These are phyloP conservation scores for Hypoxylon fuscum DNA, from an alignment of 495 filamentous ascomycete genomes.

Conservation along the genomic window DNA sequence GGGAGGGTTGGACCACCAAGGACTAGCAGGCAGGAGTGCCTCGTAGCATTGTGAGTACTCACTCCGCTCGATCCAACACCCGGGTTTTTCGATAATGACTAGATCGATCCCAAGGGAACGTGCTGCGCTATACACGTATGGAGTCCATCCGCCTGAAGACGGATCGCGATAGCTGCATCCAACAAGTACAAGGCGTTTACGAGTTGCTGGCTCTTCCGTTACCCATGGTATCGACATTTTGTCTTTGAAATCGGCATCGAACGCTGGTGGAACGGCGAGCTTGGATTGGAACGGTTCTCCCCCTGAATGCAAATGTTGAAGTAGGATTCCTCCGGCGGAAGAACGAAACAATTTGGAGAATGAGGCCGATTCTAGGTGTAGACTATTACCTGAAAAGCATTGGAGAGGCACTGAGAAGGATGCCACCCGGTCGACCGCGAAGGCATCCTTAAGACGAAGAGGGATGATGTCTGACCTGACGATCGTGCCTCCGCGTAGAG, in stretches of 20 bases:
- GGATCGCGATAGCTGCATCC: slow-evolving; percentile 50
- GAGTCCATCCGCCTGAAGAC: slow-evolving; percentile 45
- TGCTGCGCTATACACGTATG: slow-evolving; percentile 50
- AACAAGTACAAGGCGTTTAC: slow-evolving; percentile 49
- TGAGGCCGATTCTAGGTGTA: slow-evolving; percentile 14
- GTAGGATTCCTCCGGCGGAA: slow-evolving; percentile 35
- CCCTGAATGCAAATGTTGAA: background rate
- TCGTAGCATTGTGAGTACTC: slow-evolving; percentile 50
- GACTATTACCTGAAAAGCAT: slow-evolving; percentile 15
- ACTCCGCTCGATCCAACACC: slow-evolving; percentile 56
- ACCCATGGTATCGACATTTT: slow-evolving; percentile 46
- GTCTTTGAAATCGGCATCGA: slow-evolving; percentile 35
- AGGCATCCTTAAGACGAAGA: slow-evolving; percentile 34
- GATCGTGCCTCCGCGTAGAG: slow-evolving; percentile 28
- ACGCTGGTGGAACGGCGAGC: background rate
- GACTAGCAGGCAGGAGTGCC: slow-evolving; percentile 35
- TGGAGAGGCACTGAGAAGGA: slow-evolving; percentile 36
- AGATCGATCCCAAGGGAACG: slow-evolving; percentile 54
- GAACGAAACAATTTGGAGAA: slow-evolving; percentile 27
- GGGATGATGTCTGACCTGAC: slow-evolving; percentile 40
- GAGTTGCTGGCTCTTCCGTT: slow-evolving; percentile 25
- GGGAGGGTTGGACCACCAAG: slow-evolving; percentile 43
- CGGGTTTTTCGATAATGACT: slow-evolving; percentile 56
- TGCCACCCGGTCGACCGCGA: slow-evolving; percentile 22
- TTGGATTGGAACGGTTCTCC: background rate